Evolutionary conservation across 805 yeast species (phyloP).

Genomic region (Wickerhamiella azymoides): DNA sequence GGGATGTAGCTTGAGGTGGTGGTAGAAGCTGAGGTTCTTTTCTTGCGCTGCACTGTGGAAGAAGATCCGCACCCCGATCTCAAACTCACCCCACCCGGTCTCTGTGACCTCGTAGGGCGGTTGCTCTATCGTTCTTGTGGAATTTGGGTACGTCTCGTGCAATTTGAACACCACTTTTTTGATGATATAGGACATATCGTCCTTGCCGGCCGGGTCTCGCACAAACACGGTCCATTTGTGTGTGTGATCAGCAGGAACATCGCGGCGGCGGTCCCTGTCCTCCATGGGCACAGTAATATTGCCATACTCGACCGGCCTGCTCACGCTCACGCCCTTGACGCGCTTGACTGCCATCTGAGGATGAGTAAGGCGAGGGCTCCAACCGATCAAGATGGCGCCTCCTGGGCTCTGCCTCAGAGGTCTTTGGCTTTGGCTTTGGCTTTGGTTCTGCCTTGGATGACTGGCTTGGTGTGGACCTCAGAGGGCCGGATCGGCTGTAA

Average conservation of each 20-base stretch:
- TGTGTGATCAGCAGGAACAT: slow-evolving; percentile 79
- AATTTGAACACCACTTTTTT: slow-evolving; percentile 87
- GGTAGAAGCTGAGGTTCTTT: slow-evolving; percentile 73
- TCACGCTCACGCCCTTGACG: slow-evolving; percentile 45
- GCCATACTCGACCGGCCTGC: slow-evolving; percentile 72
- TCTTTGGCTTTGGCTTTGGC: too few relatives aligned
- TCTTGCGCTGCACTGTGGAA: slow-evolving; percentile 81
- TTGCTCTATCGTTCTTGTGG: slow-evolving; percentile 70
- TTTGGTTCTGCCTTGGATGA: too few relatives aligned
- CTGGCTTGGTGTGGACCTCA: too few relatives aligned
- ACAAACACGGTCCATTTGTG: slow-evolving; percentile 93
- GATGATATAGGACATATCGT: slow-evolving; percentile 66
- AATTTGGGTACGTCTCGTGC: slow-evolving; percentile 84
- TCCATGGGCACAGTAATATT: slow-evolving; percentile 61
- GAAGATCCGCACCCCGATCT: slow-evolving; percentile 72
- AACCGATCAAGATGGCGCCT: too few relatives aligned
- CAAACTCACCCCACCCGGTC: slow-evolving; percentile 99
- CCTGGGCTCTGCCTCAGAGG: too few relatives aligned
- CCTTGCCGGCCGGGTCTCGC: slow-evolving; percentile 55
- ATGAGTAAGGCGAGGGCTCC: too few relatives aligned
- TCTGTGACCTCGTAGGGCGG: slow-evolving; percentile 95
- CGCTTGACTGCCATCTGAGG: slow-evolving; percentile 9
- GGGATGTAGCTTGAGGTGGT: slow-evolving; percentile 85
- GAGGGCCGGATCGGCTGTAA: too few relatives aligned
- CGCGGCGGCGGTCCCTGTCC: slow-evolving; percentile 35